These are phyloP conservation scores for Chaetomiaceae sp. DNA, from an alignment of 2,329 filamentous ascomycete genomes.

Conservation along the genomic window DNA sequence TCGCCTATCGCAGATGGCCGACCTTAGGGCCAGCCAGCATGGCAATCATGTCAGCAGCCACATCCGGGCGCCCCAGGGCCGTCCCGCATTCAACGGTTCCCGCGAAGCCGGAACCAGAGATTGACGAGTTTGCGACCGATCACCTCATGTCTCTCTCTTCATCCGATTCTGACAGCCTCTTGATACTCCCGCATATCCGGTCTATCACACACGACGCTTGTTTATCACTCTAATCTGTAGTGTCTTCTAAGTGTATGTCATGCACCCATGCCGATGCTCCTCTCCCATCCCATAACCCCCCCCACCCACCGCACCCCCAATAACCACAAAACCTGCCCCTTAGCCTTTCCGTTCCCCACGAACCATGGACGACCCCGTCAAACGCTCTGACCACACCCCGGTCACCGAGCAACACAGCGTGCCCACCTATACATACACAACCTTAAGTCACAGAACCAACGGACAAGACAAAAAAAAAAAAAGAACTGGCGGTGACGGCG, in stretches of 20 bases:
- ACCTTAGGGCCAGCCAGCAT: not conserved
- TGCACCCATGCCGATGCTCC: not conserved
- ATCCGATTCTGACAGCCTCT: not conserved
- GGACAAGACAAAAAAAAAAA: not conserved
- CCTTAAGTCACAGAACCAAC: not conserved
- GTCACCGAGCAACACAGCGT: not conserved
- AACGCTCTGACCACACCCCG: constrained; percentile 1
- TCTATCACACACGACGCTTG: constrained; percentile 8
- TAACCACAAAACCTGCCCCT: not conserved
- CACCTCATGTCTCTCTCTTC: constrained; percentile 1
- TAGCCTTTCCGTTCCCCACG: constrained; percentile 1
- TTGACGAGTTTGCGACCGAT: constrained; percentile 6
- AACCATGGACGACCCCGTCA: constrained; percentile 4
- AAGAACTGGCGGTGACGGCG: not conserved
- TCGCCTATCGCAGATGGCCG: no score
- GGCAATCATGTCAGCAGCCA: constrained; percentile 1
- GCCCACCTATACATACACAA: constrained; percentile 4
- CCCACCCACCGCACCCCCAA: not conserved
- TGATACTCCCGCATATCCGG: constrained; percentile 1
- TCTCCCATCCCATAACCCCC: not conserved
- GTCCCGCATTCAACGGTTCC: constrained; percentile 18
- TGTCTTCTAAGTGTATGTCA: constrained; percentile 10
- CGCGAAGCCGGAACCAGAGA: constrained; percentile 20
- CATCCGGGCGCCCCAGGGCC: constrained; percentile 10
- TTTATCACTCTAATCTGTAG: constrained; percentile 4